A percentile compares a stretch with the other conserved stretches of the same genome.
Conservation (phyloP, 306 rosid species). For the Vigna mungo region DNA sequence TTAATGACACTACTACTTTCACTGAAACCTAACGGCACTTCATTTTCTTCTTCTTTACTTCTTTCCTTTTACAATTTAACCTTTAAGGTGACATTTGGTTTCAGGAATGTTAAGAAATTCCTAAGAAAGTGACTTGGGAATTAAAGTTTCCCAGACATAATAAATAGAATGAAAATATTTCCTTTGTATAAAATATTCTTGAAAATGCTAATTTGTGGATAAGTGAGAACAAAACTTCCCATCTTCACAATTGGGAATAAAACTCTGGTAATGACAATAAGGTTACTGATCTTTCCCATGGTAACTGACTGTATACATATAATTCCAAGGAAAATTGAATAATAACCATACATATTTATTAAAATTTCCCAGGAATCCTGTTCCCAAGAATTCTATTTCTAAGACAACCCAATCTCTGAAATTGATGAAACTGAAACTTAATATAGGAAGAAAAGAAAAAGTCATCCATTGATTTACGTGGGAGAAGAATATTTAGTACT, state of each 20-base stretch:
- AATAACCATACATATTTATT: background rate
- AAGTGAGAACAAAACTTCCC: background rate
- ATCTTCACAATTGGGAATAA: background rate
- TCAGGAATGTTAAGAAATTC: background rate
- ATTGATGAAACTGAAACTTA: background rate
- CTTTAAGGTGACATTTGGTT: slow-evolving; percentile 9
- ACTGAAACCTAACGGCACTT: slow-evolving; percentile 4
- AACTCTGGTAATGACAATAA: background rate
- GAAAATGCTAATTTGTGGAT: background rate
- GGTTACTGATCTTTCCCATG: no score
- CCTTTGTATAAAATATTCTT: background rate
- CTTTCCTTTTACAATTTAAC: background rate
- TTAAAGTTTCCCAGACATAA: background rate
- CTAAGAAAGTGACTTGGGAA: background rate
- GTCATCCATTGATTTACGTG: background rate
- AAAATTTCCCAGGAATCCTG: background rate
- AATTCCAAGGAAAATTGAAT: no score
- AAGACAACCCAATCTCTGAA: slow-evolving; percentile 17
- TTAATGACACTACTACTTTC: background rate
- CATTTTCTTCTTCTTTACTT: background rate
- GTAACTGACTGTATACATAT: no score
- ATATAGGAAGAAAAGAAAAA: background rate
- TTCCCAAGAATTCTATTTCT: background rate
- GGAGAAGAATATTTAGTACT: slow-evolving; percentile 19
- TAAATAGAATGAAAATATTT: background rate